A percentile compares a stretch with the other conserved stretches of the same genome.
Conservation (phyloP, 2,329 filamentous ascomycete genomes). For the Aspergillus sp. region DNA sequence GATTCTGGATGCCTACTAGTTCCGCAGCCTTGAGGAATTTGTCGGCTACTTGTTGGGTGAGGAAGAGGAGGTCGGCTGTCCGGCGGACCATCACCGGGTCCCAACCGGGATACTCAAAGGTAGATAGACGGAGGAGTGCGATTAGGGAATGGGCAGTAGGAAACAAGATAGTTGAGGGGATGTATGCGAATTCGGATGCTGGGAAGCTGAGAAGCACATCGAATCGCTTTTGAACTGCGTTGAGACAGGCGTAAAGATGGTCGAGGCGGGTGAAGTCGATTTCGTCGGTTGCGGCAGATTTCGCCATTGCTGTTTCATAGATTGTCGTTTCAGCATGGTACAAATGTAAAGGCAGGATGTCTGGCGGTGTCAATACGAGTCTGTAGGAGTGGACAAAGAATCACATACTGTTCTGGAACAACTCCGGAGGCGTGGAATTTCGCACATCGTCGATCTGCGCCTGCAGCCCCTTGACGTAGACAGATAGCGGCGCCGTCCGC, state of each 20-base stretch:
- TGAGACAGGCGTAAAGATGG: conserved; percentile 38
- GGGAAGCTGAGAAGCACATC: conserved; percentile 39
- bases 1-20: background rate
- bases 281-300: conserved; percentile 2
- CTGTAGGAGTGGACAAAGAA: background rate
- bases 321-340: conserved; percentile 17
- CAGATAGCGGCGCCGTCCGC: background rate
- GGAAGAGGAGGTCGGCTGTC: conserved; percentile 36
- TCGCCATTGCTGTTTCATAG: conserved; percentile 18
- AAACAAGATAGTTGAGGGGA: conserved; percentile 37
- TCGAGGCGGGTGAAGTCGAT: conserved; percentile 15
- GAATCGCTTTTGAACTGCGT: conserved; percentile 37
- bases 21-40: background rate
- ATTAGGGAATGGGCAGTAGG: conserved; percentile 40
- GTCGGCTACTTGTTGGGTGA: conserved; percentile 33
- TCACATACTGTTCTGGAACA: conserved; percentile 9
- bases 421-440: background rate
- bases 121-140: conserved; percentile 42
- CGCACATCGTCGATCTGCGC: conserved; percentile 1
- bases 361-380: conserved; percentile 6
- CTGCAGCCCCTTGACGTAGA: conserved; percentile 9
- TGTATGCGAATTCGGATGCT: conserved; percentile 27
- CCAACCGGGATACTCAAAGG: conserved; percentile 44
- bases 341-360: conserved; percentile 11
- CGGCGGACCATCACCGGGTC: conserved; percentile 39